phyloP scores from a whole-genome alignment of 768 basidiomycete species.

The Naganishia randhawae region DNA sequence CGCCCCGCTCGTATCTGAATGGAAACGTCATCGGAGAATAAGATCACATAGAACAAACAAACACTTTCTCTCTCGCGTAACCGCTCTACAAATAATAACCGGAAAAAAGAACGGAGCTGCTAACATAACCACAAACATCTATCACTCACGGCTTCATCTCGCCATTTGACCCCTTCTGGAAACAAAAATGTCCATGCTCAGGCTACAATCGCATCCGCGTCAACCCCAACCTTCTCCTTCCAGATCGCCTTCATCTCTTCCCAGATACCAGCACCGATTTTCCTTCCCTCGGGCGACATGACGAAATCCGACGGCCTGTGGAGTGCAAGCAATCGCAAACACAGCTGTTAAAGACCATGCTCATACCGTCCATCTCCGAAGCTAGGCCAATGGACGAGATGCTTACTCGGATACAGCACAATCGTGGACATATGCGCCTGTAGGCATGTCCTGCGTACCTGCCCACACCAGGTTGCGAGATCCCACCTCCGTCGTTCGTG shows the following conservation, averaged over 20 bases:
- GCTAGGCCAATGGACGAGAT: background rate
- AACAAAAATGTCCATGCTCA: too few relatives aligned
- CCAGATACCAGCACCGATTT: slow-evolving; percentile 18
- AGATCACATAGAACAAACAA: too few relatives aligned
- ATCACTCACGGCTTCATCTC: too few relatives aligned
- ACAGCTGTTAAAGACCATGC: too few relatives aligned
- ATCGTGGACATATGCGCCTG: slow-evolving; percentile 19
- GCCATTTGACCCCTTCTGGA: too few relatives aligned
- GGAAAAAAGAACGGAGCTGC: too few relatives aligned
- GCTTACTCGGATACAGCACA: slow-evolving; percentile 25
- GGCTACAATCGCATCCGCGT: slow-evolving; percentile 9
- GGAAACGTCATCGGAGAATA: too few relatives aligned
- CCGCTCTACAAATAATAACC: too few relatives aligned
- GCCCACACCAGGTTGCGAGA: slow-evolving; percentile 25
- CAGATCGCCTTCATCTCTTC: slow-evolving; percentile 24
- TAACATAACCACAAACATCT: too few relatives aligned
- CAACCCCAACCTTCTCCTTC: slow-evolving; percentile 28
- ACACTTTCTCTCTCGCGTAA: too few relatives aligned
- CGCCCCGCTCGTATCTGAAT: too few relatives aligned
- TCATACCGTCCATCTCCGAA: too few relatives aligned
- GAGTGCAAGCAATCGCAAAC: background rate
- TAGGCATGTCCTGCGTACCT: slow-evolving; percentile 19
- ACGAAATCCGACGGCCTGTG: slow-evolving; percentile 19
- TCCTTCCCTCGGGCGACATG: background rate
- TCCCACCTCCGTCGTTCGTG: slow-evolving; percentile 24